Base-by-base conservation (phyloP, 2,329 filamentous ascomycete species). In the Fusarium proliferatum region DNA sequence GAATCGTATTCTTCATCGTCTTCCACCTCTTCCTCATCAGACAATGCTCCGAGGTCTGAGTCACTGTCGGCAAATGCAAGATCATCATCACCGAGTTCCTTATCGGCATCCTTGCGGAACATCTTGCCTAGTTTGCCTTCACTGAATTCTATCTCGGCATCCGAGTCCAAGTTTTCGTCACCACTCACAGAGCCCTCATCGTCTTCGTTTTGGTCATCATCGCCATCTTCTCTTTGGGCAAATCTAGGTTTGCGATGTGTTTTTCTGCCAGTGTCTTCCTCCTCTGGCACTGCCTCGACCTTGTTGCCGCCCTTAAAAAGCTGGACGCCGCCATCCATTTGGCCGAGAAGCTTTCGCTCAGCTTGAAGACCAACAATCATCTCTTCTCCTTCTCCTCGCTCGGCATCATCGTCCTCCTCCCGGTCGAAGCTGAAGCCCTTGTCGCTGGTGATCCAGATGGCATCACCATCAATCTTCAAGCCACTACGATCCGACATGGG, bases 401-500 rank as follows among this genome's bases (percentile, higher is more conserved):
- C 93, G 36, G 88, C 88, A 16, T 90, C 88, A 15, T 90, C 88
- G 16, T 94, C 91, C 5, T 83, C 87, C 36, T 90, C 88, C 73
- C 87, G 88, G 80, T 92, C 87, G 74, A 99, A 98, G 8, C 90
- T 97, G 76, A 92, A 92, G 0, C 90, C 90, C 76, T 91, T 92
- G 58, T 92, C 89, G 64, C 89, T 85, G 15, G 90, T 92, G 68
- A 92, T 98, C 85, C 97, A 99, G 42, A 99, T 95, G 12, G 96
- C 95, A 83, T 99, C 96, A 69, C 97, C 97, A 76, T 99, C 96
- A 58, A 99, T 96, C 80, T 98, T 91, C 17, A 99, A 90, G 78
- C 96, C 96, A 74, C 95, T 97, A 39, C 97, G 95, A 83, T 99
- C 96, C 33, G 95, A 97, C 96, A 99, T 98, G 39, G 96, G 97